These are phyloP conservation scores for Phytophthora syringae DNA, from an alignment of 352 stramenopile genomes.

Conservation along the genomic window DNA sequence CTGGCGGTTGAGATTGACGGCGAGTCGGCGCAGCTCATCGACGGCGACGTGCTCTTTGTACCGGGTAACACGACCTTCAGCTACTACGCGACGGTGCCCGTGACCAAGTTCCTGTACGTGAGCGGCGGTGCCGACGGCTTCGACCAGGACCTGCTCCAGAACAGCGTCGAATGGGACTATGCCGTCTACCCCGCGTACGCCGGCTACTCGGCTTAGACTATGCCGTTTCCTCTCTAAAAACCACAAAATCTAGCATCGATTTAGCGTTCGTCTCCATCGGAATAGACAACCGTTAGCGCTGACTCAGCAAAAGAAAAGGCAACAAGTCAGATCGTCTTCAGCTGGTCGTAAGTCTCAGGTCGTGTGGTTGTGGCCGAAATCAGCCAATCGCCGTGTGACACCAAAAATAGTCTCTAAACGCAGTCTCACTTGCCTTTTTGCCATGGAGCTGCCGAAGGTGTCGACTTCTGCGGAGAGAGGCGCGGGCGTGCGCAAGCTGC, in stretches of 20 bases:
- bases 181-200: slow-evolving; percentile 51
- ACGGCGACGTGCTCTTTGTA: slow-evolving; percentile 59
- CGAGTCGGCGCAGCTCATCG: slow-evolving; percentile 50
- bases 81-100: slow-evolving; percentile 55
- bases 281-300: neutral
- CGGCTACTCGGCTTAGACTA: slow-evolving; percentile 40
- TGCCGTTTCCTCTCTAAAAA: too few species aligned
- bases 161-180: slow-evolving; percentile 53
- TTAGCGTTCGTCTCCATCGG: too few species aligned
- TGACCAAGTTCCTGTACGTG: slow-evolving; percentile 68
- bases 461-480: slow-evolving; percentile 5
- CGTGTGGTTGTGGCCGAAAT: neutral
- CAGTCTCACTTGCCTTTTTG: neutral
- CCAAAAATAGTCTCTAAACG: neutral
- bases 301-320: too few species aligned
- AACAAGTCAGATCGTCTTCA: slow-evolving; percentile 13
- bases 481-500: slow-evolving; percentile 18
- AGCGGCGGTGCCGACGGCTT: slow-evolving; percentile 54
- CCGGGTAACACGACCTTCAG: slow-evolving; percentile 50
- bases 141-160: slow-evolving; percentile 51
- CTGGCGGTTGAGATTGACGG: slow-evolving; percentile 45
- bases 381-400: slow-evolving; percentile 19
- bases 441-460: slow-evolving; percentile 32
- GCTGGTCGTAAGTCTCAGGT: slow-evolving; percentile 5
- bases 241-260: too few species aligned